Evolutionary conservation across 768 basidiomycete species (phyloP), one percentile per base, ranked within the genome.

Genomic region (Collybiopsis luxurians): DNA sequence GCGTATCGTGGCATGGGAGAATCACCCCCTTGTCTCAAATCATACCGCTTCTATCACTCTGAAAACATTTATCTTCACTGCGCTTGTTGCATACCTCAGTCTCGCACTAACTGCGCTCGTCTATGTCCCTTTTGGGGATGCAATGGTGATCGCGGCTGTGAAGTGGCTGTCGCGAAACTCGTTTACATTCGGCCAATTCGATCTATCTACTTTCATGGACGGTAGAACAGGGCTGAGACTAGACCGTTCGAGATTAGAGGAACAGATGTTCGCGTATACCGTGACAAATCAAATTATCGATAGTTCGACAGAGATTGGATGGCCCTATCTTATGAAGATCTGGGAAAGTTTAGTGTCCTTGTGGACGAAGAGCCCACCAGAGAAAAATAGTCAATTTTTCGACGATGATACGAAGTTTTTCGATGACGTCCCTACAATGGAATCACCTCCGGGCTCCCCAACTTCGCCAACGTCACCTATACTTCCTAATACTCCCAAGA

Each of bases 21-120:
- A 97, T 66, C 95, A 98, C 67, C 78, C 82, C 1, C 90, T 90
- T 62, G 83, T 89, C 60, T 87, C 87, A 2, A 82, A 83, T 2
- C 84, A 92, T 67, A 82, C 85, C 57, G 81, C 84, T 6, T 92
- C 90, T 17, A 79, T 97, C 24, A 94, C 95, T 15, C 76, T 90
- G 67, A 99, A 98, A 71, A 89, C 91, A 2, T 99, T 98, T 67
- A 84, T 89, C 1, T 79, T 98, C 53, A 88, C 89, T 30, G 86
- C 90, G 0, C 82, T 98, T 66, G 93, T 95, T 19, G 90, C 96
- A 0, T 98, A 95, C 68, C 85, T 95, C 50, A 89, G 90, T 39
- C 81, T 99, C n/a, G 86, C 83, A 5, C 83, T 98, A 15, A 92
- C 89, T n/a, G 94, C 95, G 15, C 98, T 95, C 66, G 83, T 97